phyloP scores from a whole-genome alignment of 1,139 yeast species.

The Taphrina flavorubra region DNA sequence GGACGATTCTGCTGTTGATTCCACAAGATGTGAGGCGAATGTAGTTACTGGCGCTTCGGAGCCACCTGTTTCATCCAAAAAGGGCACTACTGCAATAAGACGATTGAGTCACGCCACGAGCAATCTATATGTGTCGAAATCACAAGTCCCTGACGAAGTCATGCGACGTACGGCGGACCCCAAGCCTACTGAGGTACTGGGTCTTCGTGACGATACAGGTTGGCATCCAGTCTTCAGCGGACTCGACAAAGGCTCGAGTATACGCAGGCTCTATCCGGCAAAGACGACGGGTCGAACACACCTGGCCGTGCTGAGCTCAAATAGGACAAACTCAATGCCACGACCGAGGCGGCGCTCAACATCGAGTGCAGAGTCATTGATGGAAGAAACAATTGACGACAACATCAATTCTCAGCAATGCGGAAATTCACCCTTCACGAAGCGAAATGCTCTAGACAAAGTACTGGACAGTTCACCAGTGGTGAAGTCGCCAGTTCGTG shows the following conservation, averaged over 20 bases:
- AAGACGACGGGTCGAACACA: slow-evolving; percentile 11
- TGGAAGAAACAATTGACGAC: not conserved
- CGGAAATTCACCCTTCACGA: slow-evolving; percentile 6
- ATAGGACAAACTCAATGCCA: not conserved
- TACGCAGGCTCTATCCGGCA: slow-evolving; percentile 17
- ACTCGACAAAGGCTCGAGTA: not conserved
- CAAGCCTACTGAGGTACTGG: not conserved
- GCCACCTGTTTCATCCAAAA: not conserved
- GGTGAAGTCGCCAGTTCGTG: not conserved
- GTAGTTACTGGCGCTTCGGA: not conserved
- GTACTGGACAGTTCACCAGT: not conserved
- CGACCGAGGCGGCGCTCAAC: not conserved
- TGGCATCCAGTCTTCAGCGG: slow-evolving; percentile 7
- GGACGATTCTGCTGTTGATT: not conserved
- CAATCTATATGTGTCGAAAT: slow-evolving; percentile 2
- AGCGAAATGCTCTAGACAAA: not conserved
- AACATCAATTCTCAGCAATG: not conserved
- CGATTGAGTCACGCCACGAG: slow-evolving; percentile 17
- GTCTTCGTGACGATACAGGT: not conserved
- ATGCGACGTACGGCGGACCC: slow-evolving; percentile 3
- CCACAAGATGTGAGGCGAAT: not conserved
- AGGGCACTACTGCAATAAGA: not conserved
- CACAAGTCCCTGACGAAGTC: slow-evolving; percentile 5
- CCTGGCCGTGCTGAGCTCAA: slow-evolving; percentile 19
- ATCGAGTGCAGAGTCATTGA: slow-evolving; percentile 12